Conservation (phyloP, 768 basidiomycete species). For the Agaricus subrufescens region DNA sequence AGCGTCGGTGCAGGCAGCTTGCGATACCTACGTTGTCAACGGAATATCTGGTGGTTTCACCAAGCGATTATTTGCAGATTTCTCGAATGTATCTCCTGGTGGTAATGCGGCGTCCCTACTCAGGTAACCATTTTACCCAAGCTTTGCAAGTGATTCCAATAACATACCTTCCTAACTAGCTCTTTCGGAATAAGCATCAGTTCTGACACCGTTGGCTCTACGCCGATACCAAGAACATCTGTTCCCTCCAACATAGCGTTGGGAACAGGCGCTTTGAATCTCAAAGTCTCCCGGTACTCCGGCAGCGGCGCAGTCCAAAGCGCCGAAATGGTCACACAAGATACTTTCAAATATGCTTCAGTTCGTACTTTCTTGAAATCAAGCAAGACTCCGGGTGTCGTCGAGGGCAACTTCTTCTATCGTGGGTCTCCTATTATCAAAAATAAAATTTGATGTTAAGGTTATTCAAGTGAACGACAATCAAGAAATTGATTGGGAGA, state of each 20-base stretch:
- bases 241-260: conserved; percentile 24
- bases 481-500: conserved; percentile 31
- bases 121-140: conserved; percentile 13
- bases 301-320: conserved; percentile 23
- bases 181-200: conserved; percentile 24
- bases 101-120: conserved; percentile 19
- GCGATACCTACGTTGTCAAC: conserved; percentile 22
- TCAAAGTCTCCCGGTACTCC: conserved; percentile 28
- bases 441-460: not conserved
- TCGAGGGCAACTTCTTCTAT: conserved; percentile 34
- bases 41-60: conserved; percentile 25
- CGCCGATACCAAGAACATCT: conserved; percentile 21
- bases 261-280: conserved; percentile 25
- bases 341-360: conserved; percentile 26
- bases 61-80: conserved; percentile 21
- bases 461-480: conserved; percentile 20
- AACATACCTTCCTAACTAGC: conserved; percentile 7
- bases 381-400: conserved; percentile 26
- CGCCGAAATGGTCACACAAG: conserved; percentile 25
- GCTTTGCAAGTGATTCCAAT: too few relatives aligned
- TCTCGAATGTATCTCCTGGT: conserved; percentile 18
- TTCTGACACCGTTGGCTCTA: conserved; percentile 14
- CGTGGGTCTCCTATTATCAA: conserved; percentile 15
- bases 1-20: conserved; percentile 13
- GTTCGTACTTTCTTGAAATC: conserved; percentile 30